Percentiles rank a stretch among this genome's conserved stretches.
phyloP scores from a whole-genome alignment of 164 flowering plant genomes.

The Chimonanthus praecox region DNA sequence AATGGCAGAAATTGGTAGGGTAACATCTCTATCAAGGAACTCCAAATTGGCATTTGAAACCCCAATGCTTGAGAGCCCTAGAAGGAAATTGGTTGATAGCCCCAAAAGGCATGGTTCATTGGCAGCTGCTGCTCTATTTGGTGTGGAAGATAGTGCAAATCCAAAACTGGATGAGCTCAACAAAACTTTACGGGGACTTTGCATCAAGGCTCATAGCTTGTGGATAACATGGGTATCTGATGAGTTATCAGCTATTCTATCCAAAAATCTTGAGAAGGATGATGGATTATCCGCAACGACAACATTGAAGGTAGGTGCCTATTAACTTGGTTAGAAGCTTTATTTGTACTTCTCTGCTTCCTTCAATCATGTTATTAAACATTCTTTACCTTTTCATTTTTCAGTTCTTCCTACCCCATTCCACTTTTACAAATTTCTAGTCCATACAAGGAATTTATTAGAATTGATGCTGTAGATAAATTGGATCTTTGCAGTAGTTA shows the following conservation, averaged over 20 bases:
- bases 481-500: not conserved
- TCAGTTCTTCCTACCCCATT: not conserved
- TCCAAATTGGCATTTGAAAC: slow-evolving; percentile 40
- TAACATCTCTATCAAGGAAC: slow-evolving; percentile 38
- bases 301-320: slow-evolving; percentile 57
- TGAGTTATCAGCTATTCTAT: slow-evolving; percentile 63
- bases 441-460: not conserved
- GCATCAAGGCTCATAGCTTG: slow-evolving; percentile 69
- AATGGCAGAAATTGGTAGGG: slow-evolving; percentile 31
- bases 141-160: slow-evolving; percentile 57
- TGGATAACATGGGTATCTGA: slow-evolving; percentile 88
- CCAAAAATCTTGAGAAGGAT: slow-evolving; percentile 57
- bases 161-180: slow-evolving; percentile 68
- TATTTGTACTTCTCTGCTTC: not conserved
- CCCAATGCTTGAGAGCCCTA: slow-evolving; percentile 34
- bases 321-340: slow-evolving; percentile 7
- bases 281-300: slow-evolving; percentile 64
- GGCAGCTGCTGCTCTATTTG: slow-evolving; percentile 60
- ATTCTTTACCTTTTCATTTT: not conserved
- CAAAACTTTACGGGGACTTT: slow-evolving; percentile 52
- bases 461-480: not conserved
- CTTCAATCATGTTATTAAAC: not conserved
- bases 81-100: slow-evolving; percentile 33
- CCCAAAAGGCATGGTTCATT: slow-evolving; percentile 53
- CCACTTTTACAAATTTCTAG: not conserved